phyloP scores from a whole-genome alignment of 2,329 filamentous ascomycete genomes.

The Elsinoe necatrix region DNA sequence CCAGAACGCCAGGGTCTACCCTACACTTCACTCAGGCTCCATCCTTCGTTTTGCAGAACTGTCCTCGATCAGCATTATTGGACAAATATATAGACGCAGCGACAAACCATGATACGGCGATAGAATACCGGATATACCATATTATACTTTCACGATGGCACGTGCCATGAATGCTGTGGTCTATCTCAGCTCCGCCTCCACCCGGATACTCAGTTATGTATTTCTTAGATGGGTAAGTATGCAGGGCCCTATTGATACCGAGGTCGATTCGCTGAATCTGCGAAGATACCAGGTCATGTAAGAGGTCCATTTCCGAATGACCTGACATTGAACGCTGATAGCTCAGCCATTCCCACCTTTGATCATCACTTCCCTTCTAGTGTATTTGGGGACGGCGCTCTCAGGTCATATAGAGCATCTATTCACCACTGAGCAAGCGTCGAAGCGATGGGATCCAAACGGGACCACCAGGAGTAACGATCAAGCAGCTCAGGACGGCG shows the following conservation, averaged over 20 bases:
- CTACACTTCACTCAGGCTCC: not conserved
- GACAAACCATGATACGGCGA: not conserved
- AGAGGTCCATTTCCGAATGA: conserved; percentile 16
- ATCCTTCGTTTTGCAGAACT: not conserved
- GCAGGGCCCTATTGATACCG: not conserved
- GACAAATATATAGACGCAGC: too few relatives aligned
- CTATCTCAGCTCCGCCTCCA: conserved; percentile 21
- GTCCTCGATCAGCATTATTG: not conserved
- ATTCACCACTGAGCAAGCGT: too few relatives aligned
- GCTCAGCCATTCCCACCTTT: conserved; percentile 30
- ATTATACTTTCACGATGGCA: not conserved
- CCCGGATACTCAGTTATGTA: conserved; percentile 26
- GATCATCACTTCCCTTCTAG: conserved; percentile 16
- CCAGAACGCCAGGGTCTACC: not conserved
- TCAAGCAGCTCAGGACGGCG: conserved; percentile 21
- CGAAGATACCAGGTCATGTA: conserved; percentile 32
- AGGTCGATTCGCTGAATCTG: not conserved
- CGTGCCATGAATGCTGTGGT: not conserved
- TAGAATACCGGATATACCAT: too few relatives aligned
- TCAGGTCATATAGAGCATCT: not conserved
- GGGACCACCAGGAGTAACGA: conserved; percentile 29
- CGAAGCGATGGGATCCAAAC: conserved; percentile 14
- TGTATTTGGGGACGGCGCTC: not conserved
- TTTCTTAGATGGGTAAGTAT: conserved; percentile 31
- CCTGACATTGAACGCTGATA: conserved; percentile 3